phyloP scores from a whole-genome alignment of 2,329 filamentous ascomycete genomes.

The Penicillium vulpinum region DNA sequence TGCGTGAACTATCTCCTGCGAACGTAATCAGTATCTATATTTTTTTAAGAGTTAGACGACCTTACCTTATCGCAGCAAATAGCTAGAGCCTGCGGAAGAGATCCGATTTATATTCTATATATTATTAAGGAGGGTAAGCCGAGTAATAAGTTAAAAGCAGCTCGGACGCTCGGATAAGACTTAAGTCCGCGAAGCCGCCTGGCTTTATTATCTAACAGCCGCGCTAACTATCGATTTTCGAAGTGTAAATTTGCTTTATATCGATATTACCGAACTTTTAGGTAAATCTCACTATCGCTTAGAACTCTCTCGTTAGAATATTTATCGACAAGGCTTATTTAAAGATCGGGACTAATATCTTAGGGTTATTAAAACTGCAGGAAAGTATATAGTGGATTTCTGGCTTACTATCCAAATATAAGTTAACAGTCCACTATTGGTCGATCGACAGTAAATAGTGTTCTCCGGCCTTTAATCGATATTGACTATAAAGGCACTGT shows the following conservation, averaged over 20 bases:
- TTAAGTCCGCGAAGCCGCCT: slow-evolving; percentile 16
- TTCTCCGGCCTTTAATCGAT: no score
- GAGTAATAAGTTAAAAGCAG: slow-evolving; percentile 10
- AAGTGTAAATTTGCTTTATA: slow-evolving; percentile 20
- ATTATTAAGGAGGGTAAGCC: not conserved
- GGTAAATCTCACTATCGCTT: slow-evolving; percentile 24
- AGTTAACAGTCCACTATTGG: slow-evolving; percentile 32
- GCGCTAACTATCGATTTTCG: slow-evolving; percentile 15
- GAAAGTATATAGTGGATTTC: no score
- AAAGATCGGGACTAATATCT: slow-evolving; percentile 17
- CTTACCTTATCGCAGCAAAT: slow-evolving; percentile 8
- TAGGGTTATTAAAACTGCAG: no score
- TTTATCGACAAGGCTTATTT: slow-evolving; percentile 16
- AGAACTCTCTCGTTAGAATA: slow-evolving; percentile 22
- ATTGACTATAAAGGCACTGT: slow-evolving; percentile 29
- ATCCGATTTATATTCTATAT: slow-evolving; percentile 5
- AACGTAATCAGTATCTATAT: no score
- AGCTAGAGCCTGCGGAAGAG: slow-evolving; percentile 1
- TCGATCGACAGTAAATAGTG: slow-evolving; percentile 22
- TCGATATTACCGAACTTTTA: slow-evolving; percentile 25
- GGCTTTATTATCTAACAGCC: slow-evolving; percentile 18
- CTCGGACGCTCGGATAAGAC: slow-evolving; percentile 11
- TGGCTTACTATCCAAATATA: slow-evolving; percentile 29
- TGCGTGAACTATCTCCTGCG: no score
- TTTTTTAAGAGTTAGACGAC: no score